These are phyloP conservation scores for Heliocybe sulcata DNA, from an alignment of 1,284 basidiomycete genomes.

Conservation along the genomic window DNA sequence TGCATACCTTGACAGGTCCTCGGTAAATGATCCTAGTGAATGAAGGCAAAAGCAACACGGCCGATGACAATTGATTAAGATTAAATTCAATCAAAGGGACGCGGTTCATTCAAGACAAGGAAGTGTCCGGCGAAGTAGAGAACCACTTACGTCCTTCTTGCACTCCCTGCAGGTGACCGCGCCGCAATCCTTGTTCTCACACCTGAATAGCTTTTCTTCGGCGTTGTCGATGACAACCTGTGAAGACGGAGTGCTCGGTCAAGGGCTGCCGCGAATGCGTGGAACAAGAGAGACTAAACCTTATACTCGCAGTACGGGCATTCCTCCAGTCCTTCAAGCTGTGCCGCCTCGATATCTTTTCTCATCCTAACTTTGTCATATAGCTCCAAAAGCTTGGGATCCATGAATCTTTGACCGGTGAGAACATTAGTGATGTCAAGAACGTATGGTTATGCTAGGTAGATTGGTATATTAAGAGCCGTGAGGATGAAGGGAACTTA, in stretches of 20 bases:
- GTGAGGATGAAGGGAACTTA: slow-evolving; percentile 13
- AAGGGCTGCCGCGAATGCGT: neutral
- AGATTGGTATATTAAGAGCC: no score
- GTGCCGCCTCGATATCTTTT: slow-evolving; percentile 72
- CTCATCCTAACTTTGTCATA: slow-evolving; percentile 74
- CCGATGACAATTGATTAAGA: no score
- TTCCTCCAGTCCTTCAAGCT: slow-evolving; percentile 68
- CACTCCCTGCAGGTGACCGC: slow-evolving; percentile 73
- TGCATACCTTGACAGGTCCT: slow-evolving; percentile 72
- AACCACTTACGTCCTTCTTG: slow-evolving; percentile 54
- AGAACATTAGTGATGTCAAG: neutral
- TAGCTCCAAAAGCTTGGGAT: slow-evolving; percentile 54
- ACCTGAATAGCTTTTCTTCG: slow-evolving; percentile 73
- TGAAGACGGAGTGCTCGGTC: neutral
- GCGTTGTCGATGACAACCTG: slow-evolving; percentile 67
- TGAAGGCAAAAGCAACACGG: no score
- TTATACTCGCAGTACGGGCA: slow-evolving; percentile 87
- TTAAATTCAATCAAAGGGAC: no score
- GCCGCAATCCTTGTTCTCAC: slow-evolving; percentile 66
- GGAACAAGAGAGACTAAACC: slow-evolving; percentile 13
- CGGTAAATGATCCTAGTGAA: slow-evolving; percentile 70
- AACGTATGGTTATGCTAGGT: neutral
- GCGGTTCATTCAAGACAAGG: no score
- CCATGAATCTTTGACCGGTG: slow-evolving; percentile 29
- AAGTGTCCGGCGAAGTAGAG: neutral